phyloP scores from a whole-genome alignment of 2,329 filamentous ascomycete species.

The Pestalotiopsis fici region DNA sequence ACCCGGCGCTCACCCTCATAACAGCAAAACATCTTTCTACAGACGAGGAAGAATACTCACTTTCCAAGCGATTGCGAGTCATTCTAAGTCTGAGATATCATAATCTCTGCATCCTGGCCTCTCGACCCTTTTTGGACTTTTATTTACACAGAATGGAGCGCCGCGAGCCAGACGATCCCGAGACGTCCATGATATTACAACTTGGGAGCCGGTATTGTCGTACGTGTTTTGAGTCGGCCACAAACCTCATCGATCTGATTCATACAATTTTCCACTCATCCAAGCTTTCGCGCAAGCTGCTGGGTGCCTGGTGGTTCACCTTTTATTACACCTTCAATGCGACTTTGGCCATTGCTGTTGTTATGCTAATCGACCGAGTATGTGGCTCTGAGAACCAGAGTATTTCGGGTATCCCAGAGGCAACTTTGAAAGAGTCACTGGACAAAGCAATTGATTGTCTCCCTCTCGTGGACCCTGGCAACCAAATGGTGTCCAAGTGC shows the following conservation, averaged over 20 bases:
- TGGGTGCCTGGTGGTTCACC: slow-evolving; percentile 33
- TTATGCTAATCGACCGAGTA: slow-evolving; percentile 9
- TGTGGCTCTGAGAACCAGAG: not conserved
- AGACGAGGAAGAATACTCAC: slow-evolving; percentile 11
- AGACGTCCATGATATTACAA: slow-evolving; percentile 17
- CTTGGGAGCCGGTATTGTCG: slow-evolving; percentile 19
- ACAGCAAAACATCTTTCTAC: slow-evolving; percentile 21
- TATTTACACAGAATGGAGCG: slow-evolving; percentile 17
- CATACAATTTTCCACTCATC: slow-evolving; percentile 15
- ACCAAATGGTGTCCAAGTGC: slow-evolving; percentile 18
- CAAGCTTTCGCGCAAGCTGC: slow-evolving; percentile 15
- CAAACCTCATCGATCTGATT: slow-evolving; percentile 22
- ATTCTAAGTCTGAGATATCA: slow-evolving; percentile 36
- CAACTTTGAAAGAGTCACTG: slow-evolving; percentile 1
- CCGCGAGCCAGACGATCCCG: slow-evolving; percentile 5
- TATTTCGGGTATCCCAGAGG: slow-evolving; percentile 8
- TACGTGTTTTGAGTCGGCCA: slow-evolving; percentile 23
- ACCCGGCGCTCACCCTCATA: slow-evolving; percentile 26
- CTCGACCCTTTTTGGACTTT: slow-evolving; percentile 28
- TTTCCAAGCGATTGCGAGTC: slow-evolving; percentile 35
- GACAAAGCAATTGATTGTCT: slow-evolving; percentile 11
- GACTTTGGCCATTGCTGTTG: slow-evolving; percentile 15
- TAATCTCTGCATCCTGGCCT: slow-evolving; percentile 31
- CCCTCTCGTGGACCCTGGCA: slow-evolving; percentile 15
- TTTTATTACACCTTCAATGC: slow-evolving; percentile 29